phyloP scores from a whole-genome alignment of 441 rosid genomes.

The Arabidopsis lyrata region DNA sequence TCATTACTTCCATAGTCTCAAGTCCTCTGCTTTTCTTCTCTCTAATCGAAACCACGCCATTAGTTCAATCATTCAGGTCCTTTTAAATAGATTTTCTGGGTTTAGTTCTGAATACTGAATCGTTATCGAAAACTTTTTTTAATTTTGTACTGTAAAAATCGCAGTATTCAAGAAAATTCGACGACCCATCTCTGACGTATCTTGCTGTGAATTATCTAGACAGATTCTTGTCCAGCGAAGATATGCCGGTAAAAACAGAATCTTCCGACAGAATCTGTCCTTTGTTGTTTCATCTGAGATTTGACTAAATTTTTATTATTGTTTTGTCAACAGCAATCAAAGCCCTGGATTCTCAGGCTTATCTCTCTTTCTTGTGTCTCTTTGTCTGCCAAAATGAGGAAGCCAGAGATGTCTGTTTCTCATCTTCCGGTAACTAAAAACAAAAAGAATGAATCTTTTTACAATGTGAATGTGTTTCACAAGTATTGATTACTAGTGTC shows the following conservation, averaged over 20 bases:
- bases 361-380: slow-evolving; percentile 71
- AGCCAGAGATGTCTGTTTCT: slow-evolving; percentile 49
- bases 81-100: not conserved
- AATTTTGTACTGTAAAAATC: not conserved
- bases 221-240: slow-evolving; percentile 66
- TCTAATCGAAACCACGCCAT: slow-evolving; percentile 54
- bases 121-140: not conserved
- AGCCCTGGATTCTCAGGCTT: slow-evolving; percentile 69
- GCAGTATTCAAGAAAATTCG: slow-evolving; percentile 42
- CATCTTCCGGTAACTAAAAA: slow-evolving; percentile 54
- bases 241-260: slow-evolving; percentile 53
- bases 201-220: slow-evolving; percentile 81
- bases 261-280: slow-evolving; percentile 32
- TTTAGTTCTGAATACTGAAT: slow-evolving; percentile 15
- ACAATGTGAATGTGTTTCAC: slow-evolving; percentile 21
- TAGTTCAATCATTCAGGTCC: slow-evolving; percentile 58
- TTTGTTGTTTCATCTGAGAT: slow-evolving; percentile 20
- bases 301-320: slow-evolving; percentile 18
- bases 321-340: slow-evolving; percentile 51
- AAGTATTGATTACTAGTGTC: not conserved
- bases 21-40: slow-evolving; percentile 46
- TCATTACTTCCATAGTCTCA: slow-evolving; percentile 48
- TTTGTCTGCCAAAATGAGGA: slow-evolving; percentile 75
- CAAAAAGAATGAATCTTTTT: slow-evolving; percentile 25
- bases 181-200: slow-evolving; percentile 60